Evolutionary conservation across 192 early-diverging fungal species (phyloP), one percentile per base, ranked within the genome.

Genomic region (Mortierella hygrophila): DNA sequence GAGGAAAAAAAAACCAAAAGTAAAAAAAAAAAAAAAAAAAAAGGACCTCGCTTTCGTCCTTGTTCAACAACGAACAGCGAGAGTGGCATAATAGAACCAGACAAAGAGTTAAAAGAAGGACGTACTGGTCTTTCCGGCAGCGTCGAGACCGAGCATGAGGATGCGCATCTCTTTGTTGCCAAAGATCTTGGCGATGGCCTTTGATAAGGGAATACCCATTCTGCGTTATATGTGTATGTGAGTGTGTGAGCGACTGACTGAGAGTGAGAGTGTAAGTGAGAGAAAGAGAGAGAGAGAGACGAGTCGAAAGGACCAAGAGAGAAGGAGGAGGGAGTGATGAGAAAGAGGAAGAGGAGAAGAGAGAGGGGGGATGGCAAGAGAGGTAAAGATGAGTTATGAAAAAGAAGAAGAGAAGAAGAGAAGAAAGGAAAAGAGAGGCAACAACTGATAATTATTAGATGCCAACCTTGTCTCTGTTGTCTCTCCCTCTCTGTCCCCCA

Each of bases 161-260:
- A 99, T 97, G 80, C 98, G 96, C 95, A 98, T 97, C 90, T 98
- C 97, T 87, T 97, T 97, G 85, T 95, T 96, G 84, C 96, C 96
- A 93, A 97, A 96, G 68, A 98, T 91, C 78, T 88, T 90, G 65
- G 84, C 81, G 75, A 98, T 92, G 55, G 96, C 89, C 83, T 93
- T 93, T 55, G 96, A 97, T 82, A 98, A 82, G 55, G 89, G 90
- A 54, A 94, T 89, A 76, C 98, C 98, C 98, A 99, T 98, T 68
- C 76, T 92, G 72, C 57, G 74, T 32, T 65, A 23, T 32, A 37
- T 35, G 42, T 37, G 54, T 68, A 32, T 29, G 70, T 78, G 46
- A 60, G 70, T 78, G 52, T 55, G 77, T 23, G 68, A 49, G 38
- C 38, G 38, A 40, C 38, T 3, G 38, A 40, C 38, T 40, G 20